A percentile compares a stretch with the other conserved stretches of the same genome.
These are phyloP conservation scores for Penicillium sp. DNA, from an alignment of 2,329 filamentous ascomycete genomes.

Conservation along the genomic window DNA sequence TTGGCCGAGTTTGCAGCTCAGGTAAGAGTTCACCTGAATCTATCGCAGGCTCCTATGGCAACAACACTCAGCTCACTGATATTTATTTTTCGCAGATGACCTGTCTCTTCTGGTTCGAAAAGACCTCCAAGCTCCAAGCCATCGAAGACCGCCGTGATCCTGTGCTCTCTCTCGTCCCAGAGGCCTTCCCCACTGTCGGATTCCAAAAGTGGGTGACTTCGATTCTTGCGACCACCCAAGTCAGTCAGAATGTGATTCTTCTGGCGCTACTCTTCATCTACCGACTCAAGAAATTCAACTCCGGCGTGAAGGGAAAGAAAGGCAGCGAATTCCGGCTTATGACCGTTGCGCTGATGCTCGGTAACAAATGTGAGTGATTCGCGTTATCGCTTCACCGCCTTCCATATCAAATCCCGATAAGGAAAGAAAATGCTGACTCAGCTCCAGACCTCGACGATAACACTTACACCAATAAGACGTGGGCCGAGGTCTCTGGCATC, in stretches of 20 bases:
- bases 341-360: constrained; percentile 94
- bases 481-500: constrained; percentile 96
- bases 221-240: constrained; percentile 90
- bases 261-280: constrained; percentile 92
- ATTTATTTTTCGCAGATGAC: constrained; percentile 67
- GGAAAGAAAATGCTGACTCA: constrained; percentile 28
- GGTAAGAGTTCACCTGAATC: constrained; percentile 50
- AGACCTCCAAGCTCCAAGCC: constrained; percentile 73
- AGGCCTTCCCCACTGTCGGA: constrained; percentile 75
- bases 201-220: constrained; percentile 94
- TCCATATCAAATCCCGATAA: constrained; percentile 15
- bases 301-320: constrained; percentile 82
- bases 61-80: constrained; percentile 7
- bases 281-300: constrained; percentile 86
- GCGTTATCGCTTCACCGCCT: constrained; percentile 29
- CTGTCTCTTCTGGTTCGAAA: constrained; percentile 97
- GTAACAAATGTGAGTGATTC: constrained; percentile 79
- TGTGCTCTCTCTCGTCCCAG: constrained; percentile 63
- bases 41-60: not conserved
- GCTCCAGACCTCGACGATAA: constrained; percentile 85
- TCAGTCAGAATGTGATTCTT: constrained; percentile 92
- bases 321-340: constrained; percentile 92
- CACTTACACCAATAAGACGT: constrained; percentile 99
- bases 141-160: constrained; percentile 63
- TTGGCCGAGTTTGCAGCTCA: constrained; percentile 82